Evolutionary conservation across 2,329 filamentous ascomycete species (phyloP), one percentile per base, ranked within the genome.

Genomic region (Metarhizium sp.): DNA sequence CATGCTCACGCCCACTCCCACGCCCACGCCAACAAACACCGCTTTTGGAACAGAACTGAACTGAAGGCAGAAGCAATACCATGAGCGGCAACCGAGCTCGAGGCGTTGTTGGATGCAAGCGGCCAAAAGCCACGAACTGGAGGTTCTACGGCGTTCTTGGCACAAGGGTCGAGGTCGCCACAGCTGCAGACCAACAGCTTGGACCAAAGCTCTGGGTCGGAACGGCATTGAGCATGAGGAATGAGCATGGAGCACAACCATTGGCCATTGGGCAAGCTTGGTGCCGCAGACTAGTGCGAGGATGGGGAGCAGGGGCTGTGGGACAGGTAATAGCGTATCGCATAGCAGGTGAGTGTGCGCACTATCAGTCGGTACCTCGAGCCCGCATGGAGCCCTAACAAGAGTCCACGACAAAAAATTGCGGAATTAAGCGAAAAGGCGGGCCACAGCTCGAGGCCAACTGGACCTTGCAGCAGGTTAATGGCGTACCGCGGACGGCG

Each of bases 321-420:
- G 45, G 8, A 4, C 10, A 14, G 32, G 52, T 42, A 59, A 53
- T 61, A 62, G 55, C 38, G 58, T 18, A 1, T 6, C 40, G 4
- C 11, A n/a, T n/a, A 4, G 11, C 32, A 10, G 6, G n/a, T n/a
- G 30, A 25, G 16, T 34, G 30, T 7, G 29, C 5, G 4, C 30
- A 20, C 47, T 57, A 55, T 51, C 55, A 57, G n/a, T 20, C 14
- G 14, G 16, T 36, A 40, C 30, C 25, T 53, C 49, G n/a, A 20
- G 36, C 10, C 45, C 29, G 53, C 50, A 53, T 43, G 55, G 61
- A 64, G 62, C 62, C 62, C 62, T 64, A 64, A 63, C 56, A 55
- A 4, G 51, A 54, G 48, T 59, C 55, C 55, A 63, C 62, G 59
- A 63, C 60, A 62, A 62, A 64, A 62, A 59, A 59, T 61, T 58